Base-by-base conservation (phyloP, 169 alveolate genomes). In the Eimeria acervulina region DNA sequence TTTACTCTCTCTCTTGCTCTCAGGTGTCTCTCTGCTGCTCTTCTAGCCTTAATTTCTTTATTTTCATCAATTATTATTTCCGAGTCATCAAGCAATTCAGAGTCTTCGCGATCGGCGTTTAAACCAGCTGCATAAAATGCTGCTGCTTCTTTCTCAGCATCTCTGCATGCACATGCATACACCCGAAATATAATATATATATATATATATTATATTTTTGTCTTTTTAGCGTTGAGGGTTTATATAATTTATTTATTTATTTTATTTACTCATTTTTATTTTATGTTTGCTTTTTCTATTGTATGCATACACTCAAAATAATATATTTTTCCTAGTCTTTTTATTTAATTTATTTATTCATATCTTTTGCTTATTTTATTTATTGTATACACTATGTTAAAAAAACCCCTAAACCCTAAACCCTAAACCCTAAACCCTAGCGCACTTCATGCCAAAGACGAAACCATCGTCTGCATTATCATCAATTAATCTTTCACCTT, bases 391-490 rank as follows among this genome's bases (percentile, higher is more conserved):
- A n/a, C n/a, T n/a, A n/a, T n/a, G n/a, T n/a, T n/a, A n/a, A n/a
- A n/a, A n/a, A n/a, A n/a, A n/a, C n/a, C 55, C 83, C 83, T 28
- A n/a, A 72, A 72, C 83, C 83, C 83, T 72, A 72, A 28, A 72
- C 47, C 55, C 63, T 78, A 78, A 42, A 78, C 88, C 88, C 63
- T 42, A 40, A 78, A 36, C 88, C 61, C 66, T 31, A 31, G 21
- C 88, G 3, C 36, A 78, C 88, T 78, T 78, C 88, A 78, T 78
- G 55, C 88, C 88, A 42, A 78, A 78, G 10, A 78, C 88, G 21
- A 78, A 78, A 21, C 88, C 88, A 78, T 78, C 88, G 21, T 78
- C 88, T 38, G 66, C 88, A 17, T 78, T 47, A 36, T 78, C 88
- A 42, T 78, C 88, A 17, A 78, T 78, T 23, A 78, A 55, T 28